phyloP scores from a whole-genome alignment of 2,329 filamentous ascomycete species.

The Daldinia sp. region DNA sequence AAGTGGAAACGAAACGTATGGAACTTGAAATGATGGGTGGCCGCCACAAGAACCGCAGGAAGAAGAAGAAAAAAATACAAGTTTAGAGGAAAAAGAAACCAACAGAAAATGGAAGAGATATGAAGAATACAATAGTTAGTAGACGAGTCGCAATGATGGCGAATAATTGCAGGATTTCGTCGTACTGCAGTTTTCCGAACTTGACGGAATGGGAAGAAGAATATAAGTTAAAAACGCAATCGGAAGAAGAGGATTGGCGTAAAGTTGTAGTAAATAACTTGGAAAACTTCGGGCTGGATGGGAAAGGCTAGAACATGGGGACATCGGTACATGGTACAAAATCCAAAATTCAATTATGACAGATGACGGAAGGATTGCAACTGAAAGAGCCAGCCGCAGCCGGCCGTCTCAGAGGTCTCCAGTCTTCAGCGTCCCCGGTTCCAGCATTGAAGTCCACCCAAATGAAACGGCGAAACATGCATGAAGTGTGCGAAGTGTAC shows the following conservation, averaged over 20 bases:
- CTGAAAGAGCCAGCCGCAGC: constrained; percentile 3
- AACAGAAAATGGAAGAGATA: constrained; percentile 20
- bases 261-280: constrained; percentile 26
- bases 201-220: constrained; percentile 27
- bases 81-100: constrained; percentile 7
- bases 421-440: not conserved
- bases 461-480: constrained; percentile 10
- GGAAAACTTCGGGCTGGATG: constrained; percentile 15
- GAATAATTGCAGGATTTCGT: constrained; percentile 22
- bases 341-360: constrained; percentile 34
- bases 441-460: constrained; percentile 5
- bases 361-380: constrained; percentile 37
- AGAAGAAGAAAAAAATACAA: constrained; percentile 28
- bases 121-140: constrained; percentile 31
- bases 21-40: constrained; percentile 28
- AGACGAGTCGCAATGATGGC: constrained; percentile 33
- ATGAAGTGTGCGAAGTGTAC: not conserved
- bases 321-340: constrained; percentile 13
- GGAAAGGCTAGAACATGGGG: not conserved
- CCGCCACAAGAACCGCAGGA: constrained; percentile 28
- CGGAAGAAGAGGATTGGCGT: constrained; percentile 12
- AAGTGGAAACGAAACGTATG: constrained; percentile 37
- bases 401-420: constrained; percentile 4
- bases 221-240: constrained; percentile 13
- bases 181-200: constrained; percentile 27